Percentiles rank a stretch among this genome's conserved stretches.
These are phyloP conservation scores for Wakefieldia striispora DNA, from an alignment of 768 basidiomycete genomes.

Conservation along the genomic window DNA sequence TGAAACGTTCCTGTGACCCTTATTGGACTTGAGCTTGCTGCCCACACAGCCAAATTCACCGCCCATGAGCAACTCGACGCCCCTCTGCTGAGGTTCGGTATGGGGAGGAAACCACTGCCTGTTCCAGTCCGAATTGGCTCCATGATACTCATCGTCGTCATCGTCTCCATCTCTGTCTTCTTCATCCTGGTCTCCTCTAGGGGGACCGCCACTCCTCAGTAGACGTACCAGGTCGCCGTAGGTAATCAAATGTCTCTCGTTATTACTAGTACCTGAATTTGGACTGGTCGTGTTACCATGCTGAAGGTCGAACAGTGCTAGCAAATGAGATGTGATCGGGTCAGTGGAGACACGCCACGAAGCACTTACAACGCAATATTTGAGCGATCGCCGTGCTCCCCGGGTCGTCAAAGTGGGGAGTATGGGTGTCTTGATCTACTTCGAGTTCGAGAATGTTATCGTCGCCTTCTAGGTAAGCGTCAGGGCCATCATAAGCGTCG, in stretches of 20 bases:
- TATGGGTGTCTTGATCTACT: slow-evolving; percentile 22
- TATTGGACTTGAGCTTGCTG: slow-evolving; percentile 44
- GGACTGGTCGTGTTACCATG: slow-evolving; percentile 7
- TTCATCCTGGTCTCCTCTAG: slow-evolving; percentile 36
- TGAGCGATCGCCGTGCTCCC: slow-evolving; percentile 19
- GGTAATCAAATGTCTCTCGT: slow-evolving; percentile 13
- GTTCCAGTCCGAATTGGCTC: slow-evolving; percentile 25
- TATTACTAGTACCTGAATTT: background rate
- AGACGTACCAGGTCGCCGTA: slow-evolving; percentile 27
- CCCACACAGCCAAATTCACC: slow-evolving; percentile 79
- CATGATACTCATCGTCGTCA: slow-evolving; percentile 32
- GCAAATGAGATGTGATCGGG: slow-evolving; percentile 3
- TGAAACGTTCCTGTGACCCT: slow-evolving; percentile 46
- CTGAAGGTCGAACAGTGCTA: slow-evolving; percentile 31
- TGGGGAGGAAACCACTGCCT: slow-evolving; percentile 38
- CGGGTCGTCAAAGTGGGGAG: background rate
- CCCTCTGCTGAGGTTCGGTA: slow-evolving; percentile 60
- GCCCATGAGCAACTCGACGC: slow-evolving; percentile 61
- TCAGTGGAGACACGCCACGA: background rate
- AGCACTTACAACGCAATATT: slow-evolving; percentile 30
- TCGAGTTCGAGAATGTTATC: slow-evolving; percentile 37
- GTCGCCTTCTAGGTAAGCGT: slow-evolving; percentile 34
- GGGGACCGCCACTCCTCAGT: slow-evolving; percentile 11
- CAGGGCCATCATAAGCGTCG: slow-evolving; percentile 34
- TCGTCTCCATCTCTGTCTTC: slow-evolving; percentile 41